Conservation (phyloP, 345 rosid species). For the Arabis alpina region DNA sequence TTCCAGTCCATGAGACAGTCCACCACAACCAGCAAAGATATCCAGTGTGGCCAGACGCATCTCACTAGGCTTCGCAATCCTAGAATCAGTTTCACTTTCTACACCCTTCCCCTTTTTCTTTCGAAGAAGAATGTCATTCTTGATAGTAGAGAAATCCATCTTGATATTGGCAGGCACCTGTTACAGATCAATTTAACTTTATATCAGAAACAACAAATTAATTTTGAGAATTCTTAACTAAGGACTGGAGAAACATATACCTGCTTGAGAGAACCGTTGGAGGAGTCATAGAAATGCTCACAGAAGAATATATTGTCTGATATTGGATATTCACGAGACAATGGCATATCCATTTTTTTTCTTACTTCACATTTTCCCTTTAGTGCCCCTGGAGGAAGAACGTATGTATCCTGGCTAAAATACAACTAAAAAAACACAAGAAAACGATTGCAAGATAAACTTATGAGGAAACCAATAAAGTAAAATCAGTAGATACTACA, state of each 20-base stretch:
- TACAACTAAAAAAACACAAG: slow-evolving; percentile 51
- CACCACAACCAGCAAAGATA: slow-evolving; percentile 92
- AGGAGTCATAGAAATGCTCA: slow-evolving; percentile 69
- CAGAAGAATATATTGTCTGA: slow-evolving; percentile 77
- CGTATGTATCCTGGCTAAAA: slow-evolving; percentile 57
- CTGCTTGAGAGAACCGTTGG: slow-evolving; percentile 65
- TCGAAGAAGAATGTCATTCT: slow-evolving; percentile 53
- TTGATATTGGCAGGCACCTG: slow-evolving; percentile 68
- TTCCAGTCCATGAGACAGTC: slow-evolving; percentile 73
- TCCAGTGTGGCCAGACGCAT: slow-evolving; percentile 65
- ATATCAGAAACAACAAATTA: background rate
- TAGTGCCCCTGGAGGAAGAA: slow-evolving; percentile 48
- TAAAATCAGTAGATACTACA: background rate
- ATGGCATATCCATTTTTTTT: slow-evolving; percentile 67
- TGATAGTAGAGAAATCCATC: slow-evolving; percentile 53
- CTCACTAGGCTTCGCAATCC: slow-evolving; percentile 42
- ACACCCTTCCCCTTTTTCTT: slow-evolving; percentile 79
- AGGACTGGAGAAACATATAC: slow-evolving; percentile 43
- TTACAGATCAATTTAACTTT: slow-evolving; percentile 7
- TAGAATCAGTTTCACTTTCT: slow-evolving; percentile 56
- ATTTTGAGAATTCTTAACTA: background rate
- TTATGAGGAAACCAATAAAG: background rate
- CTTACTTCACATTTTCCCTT: slow-evolving; percentile 87
- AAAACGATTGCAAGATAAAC: slow-evolving; percentile 4
- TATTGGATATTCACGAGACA: slow-evolving; percentile 45